phyloP scores from a whole-genome alignment of 768 basidiomycete genomes.

The Leccinum aurantiacum region DNA sequence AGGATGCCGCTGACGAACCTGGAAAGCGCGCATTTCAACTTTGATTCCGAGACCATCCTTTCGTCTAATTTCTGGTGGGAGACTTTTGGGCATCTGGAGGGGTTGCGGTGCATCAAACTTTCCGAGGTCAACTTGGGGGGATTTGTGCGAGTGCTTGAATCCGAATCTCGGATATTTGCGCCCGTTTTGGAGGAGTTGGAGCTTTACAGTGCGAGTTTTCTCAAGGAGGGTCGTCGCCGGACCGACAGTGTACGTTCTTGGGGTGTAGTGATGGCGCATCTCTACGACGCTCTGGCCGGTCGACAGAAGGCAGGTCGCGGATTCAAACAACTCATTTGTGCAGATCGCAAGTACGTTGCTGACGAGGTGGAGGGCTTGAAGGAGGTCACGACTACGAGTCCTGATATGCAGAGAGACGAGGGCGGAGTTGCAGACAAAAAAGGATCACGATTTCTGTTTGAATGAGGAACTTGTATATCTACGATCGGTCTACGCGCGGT shows the following conservation, averaged over 20 bases:
- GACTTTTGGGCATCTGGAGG: slow-evolving; percentile 17
- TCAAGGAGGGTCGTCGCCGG: slow-evolving; percentile 4
- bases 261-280: slow-evolving; percentile 9
- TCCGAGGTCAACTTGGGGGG: slow-evolving; percentile 7
- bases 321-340: slow-evolving; percentile 14
- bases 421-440: neutral
- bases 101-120: slow-evolving; percentile 15
- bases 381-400: neutral
- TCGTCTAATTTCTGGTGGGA: slow-evolving; percentile 18
- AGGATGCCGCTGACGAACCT: slow-evolving; percentile 15
- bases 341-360: slow-evolving; percentile 13
- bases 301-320: slow-evolving; percentile 13
- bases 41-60: slow-evolving; percentile 9
- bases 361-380: slow-evolving; percentile 4
- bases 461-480: neutral
- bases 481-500: neutral
- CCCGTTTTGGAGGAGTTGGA: slow-evolving; percentile 17
- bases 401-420: slow-evolving; percentile 1
- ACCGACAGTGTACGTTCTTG: neutral
- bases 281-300: slow-evolving; percentile 16
- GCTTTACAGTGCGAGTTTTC: slow-evolving; percentile 11
- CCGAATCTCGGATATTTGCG: slow-evolving; percentile 11
- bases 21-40: slow-evolving; percentile 10
- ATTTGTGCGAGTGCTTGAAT: slow-evolving; percentile 11
- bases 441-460: neutral